Base-by-base conservation (phyloP, 306 rosid species). In the Vachellia pachyceras region DNA sequence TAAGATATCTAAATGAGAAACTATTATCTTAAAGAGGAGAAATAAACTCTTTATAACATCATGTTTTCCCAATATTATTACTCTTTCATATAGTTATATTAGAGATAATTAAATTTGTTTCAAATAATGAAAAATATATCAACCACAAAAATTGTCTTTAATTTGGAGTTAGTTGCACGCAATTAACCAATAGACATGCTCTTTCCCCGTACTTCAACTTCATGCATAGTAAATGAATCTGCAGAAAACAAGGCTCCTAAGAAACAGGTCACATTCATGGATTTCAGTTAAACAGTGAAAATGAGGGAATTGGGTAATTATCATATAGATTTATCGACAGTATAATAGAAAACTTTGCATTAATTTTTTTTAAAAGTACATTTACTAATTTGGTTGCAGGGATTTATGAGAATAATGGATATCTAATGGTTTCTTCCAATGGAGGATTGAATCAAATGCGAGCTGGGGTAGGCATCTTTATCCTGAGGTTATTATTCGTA, bases 371-470 rank as follows among this genome's bases (percentile, higher is more conserved):
- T 20, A n/a, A n/a, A 9, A 55, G 12, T 20, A 9, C 11, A 29
- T 55, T 55, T 46, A 13, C 14, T n/a, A 29, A 36, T 75, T 52
- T 36, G 37, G 63, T 46, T 68, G 37, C 84, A 89, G 96, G 94
- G 79, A 63, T 85, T 57, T 85, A 89, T 69, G 82, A 88, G 73
- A 91, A 85, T 70, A 88, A 88, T 80, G 94, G 94, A 68, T 91
- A 89, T 78, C 75, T 91, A 70, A 91, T 85, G 91, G 94, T 91
- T 79, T 91, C 97, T 23, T 86, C 91, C 46, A 91, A 91, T 35
- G 97, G 97, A 80, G 97, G 97, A 79, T 78, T 91, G 72, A 91
- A 91, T 84, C 97, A 91, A 86, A 91, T 89, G 97, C 79, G 97
- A 73, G 87, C 90, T 9, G 97, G 93, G 47, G 97, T 88, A 84